phyloP scores from a whole-genome alignment of 2,329 filamentous ascomycete species.

The Trichoderma simmonsii region DNA sequence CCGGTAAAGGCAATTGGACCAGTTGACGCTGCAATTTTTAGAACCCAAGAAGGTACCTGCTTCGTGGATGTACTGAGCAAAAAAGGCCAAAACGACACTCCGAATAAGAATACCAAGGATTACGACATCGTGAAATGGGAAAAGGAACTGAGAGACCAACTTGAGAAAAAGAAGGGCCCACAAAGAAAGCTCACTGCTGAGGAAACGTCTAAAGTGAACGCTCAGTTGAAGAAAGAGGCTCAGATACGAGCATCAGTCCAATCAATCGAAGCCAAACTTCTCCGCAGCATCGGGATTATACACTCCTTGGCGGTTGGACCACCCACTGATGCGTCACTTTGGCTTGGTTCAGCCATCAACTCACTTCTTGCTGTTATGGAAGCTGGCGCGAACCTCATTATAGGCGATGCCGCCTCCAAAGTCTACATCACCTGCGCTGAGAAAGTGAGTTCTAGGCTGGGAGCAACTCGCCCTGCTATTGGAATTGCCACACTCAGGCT shows the following conservation, averaged over 20 bases:
- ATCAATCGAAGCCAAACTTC: conserved; percentile 65
- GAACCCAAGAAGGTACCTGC: conserved; percentile 80
- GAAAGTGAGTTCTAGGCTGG: conserved; percentile 70
- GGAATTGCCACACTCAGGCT: conserved; percentile 83
- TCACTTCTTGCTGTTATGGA: conserved; percentile 71
- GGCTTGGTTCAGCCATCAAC: conserved; percentile 80
- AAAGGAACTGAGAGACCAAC: conserved; percentile 78
- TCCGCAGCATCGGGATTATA: conserved; percentile 83
- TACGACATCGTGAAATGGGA: conserved; percentile 98
- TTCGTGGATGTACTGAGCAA: conserved; percentile 90
- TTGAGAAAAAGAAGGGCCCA: conserved; percentile 90
- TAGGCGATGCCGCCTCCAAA: conserved; percentile 73
- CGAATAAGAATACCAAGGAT: conserved; percentile 89
- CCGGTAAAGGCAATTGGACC: conserved; percentile 73
- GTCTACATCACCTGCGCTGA: conserved; percentile 79
- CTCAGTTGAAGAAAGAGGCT: conserved; percentile 83
- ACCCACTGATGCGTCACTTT: conserved; percentile 81
- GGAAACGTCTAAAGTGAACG: conserved; percentile 84
- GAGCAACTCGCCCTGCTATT: conserved; percentile 74
- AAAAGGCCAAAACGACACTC: conserved; percentile 65
- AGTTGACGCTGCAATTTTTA: conserved; percentile 88
- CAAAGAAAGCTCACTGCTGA: conserved; percentile 88
- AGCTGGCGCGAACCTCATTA: conserved; percentile 75
- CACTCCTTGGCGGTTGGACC: conserved; percentile 77
- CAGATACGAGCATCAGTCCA: conserved; percentile 72